Percentiles rank a stretch among this genome's conserved stretches.
Conservation (phyloP, 345 rosid species). For the Hibiscus mutabilis region DNA sequence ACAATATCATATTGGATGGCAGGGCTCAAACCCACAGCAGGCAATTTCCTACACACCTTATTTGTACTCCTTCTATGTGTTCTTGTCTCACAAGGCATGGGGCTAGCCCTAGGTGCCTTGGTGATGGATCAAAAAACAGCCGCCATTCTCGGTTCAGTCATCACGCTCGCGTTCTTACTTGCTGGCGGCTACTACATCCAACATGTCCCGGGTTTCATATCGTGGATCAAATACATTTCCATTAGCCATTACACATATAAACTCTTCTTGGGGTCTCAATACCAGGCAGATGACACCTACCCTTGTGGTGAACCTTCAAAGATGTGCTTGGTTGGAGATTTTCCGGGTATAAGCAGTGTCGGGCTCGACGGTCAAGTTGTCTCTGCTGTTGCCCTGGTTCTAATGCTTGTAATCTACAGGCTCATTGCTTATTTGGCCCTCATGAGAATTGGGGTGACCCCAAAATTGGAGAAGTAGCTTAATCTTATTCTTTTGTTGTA, state of each 20-base stretch:
- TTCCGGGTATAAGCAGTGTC: slow-evolving; percentile 28
- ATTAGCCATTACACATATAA: slow-evolving; percentile 34
- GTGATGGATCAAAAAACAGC: slow-evolving; percentile 44
- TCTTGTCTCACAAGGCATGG: slow-evolving; percentile 44
- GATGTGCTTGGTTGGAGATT: slow-evolving; percentile 40
- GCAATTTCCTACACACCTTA: slow-evolving; percentile 40
- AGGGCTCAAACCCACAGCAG: slow-evolving; percentile 38
- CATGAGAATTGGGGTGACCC: slow-evolving; percentile 8
- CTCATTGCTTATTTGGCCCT: slow-evolving; percentile 42
- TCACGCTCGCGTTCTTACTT: slow-evolving; percentile 33
- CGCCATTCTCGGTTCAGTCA: slow-evolving; percentile 27
- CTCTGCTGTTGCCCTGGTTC: slow-evolving; percentile 25
- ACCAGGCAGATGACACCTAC: slow-evolving; percentile 25
- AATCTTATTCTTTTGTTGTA: neutral
- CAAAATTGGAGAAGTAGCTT: neutral
- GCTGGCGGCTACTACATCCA: slow-evolving; percentile 49
- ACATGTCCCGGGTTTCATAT: slow-evolving; percentile 37
- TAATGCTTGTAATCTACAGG: slow-evolving; percentile 41
- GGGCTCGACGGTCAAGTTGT: slow-evolving; percentile 33
- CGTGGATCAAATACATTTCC: slow-evolving; percentile 43
- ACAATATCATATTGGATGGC: slow-evolving; percentile 66
- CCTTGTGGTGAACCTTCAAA: slow-evolving; percentile 20
- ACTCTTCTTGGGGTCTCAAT: slow-evolving; percentile 45
- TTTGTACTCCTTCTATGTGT: slow-evolving; percentile 29
- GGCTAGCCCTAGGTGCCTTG: slow-evolving; percentile 51